These are phyloP conservation scores for Breviolum minutum DNA, from an alignment of 73 alveolate species.

Conservation along the genomic window DNA sequence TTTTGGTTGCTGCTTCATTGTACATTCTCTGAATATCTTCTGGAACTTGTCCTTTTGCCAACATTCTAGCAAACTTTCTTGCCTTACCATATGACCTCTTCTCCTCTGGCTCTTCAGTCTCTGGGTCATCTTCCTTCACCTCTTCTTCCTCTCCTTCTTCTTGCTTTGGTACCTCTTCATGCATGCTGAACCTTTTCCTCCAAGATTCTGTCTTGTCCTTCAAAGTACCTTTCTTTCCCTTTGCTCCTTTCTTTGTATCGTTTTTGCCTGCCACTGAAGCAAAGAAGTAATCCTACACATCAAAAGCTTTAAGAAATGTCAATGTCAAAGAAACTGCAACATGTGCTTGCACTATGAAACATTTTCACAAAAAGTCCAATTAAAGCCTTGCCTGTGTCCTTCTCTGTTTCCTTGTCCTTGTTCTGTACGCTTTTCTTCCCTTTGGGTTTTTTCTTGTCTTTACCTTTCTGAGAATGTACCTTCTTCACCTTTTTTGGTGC, in stretches of 20 bases:
- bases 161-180: not conserved
- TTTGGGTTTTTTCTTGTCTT: not conserved
- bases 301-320: not conserved
- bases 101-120: not conserved
- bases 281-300: not conserved
- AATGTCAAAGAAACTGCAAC: not conserved
- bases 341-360: not conserved
- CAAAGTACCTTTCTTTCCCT: not conserved
- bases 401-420: not conserved
- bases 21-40: not conserved
- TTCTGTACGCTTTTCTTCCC: not conserved
- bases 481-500: not conserved
- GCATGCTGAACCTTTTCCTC: not conserved
- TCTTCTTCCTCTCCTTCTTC: conserved; percentile 2
- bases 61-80: not conserved
- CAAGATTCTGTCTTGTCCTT: not conserved
- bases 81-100: not conserved
- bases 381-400: not conserved
- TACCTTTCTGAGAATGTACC: not conserved
- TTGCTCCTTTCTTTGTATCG: not conserved
- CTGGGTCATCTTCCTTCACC: not conserved
- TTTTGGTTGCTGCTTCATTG: not conserved
- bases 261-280: not conserved
- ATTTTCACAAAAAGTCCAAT: not conserved
- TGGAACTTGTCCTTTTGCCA: not conserved